phyloP scores from a whole-genome alignment of 495 filamentous ascomycete genomes.

The Penicillium subrubescens region DNA sequence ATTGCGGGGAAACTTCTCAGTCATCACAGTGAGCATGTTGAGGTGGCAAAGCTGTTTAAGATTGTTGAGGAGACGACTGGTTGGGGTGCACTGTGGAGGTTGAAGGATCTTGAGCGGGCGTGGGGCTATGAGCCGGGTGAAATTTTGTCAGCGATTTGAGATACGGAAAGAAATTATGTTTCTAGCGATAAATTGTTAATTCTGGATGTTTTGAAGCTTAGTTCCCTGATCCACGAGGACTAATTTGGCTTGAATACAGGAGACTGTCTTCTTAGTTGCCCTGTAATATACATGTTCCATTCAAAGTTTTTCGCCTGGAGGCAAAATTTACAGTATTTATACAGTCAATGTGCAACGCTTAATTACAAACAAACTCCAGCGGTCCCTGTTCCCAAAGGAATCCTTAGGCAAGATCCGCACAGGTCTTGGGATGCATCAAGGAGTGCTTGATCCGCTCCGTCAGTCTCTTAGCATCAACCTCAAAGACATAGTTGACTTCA shows the following conservation, averaged over 20 bases:
- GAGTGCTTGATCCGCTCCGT: slow-evolving; percentile 33
- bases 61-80: slow-evolving; percentile 42
- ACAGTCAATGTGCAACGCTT: too few relatives aligned
- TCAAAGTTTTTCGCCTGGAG: neutral
- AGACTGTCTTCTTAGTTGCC: neutral
- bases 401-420: slow-evolving; percentile 10
- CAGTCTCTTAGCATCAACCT: slow-evolving; percentile 34
- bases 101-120: slow-evolving; percentile 39
- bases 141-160: slow-evolving; percentile 28
- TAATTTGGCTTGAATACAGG: neutral
- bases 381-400: too few relatives aligned
- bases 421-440: slow-evolving; percentile 32
- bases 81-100: slow-evolving; percentile 43
- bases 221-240: neutral
- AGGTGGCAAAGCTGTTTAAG: slow-evolving; percentile 36
- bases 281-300: neutral
- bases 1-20: slow-evolving; percentile 45
- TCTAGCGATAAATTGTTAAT: neutral
- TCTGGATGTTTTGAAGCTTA: neutral
- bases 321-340: neutral
- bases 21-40: slow-evolving; percentile 42
- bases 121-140: slow-evolving; percentile 44
- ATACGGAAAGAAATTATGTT: neutral
- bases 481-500: slow-evolving; percentile 37
- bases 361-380: too few relatives aligned